phyloP scores from a whole-genome alignment of 345 rosid genomes.

The Mercurialis annua region DNA sequence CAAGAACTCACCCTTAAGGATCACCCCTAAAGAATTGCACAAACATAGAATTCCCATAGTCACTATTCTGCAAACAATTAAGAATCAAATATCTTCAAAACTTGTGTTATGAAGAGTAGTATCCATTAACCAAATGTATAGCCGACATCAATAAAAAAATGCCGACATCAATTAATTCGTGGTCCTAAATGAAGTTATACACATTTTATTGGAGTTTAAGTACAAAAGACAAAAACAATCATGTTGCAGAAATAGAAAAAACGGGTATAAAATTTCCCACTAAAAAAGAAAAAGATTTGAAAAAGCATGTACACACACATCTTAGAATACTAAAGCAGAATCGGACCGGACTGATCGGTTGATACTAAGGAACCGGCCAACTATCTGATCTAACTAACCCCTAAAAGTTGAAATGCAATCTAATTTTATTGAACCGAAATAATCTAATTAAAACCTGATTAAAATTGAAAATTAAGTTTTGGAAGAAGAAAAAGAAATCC shows the following conservation, averaged over 20 bases:
- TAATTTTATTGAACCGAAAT: too few relatives aligned
- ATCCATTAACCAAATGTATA: background rate
- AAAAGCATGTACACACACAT: slow-evolving; percentile 10
- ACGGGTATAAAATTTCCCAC: background rate
- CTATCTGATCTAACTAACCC: too few relatives aligned
- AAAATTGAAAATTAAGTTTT: too few relatives aligned
- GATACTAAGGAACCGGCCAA: too few relatives aligned
- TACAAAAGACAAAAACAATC: too few relatives aligned
- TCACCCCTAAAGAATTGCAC: slow-evolving; percentile 61
- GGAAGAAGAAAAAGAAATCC: too few relatives aligned
- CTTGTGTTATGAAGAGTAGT: background rate
- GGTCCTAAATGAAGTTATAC: slow-evolving; percentile 6
- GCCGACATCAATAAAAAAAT: too few relatives aligned
- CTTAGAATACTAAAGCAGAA: too few relatives aligned
- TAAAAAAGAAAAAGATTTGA: background rate
- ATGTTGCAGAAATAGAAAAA: background rate
- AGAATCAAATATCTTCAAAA: slow-evolving; percentile 5
- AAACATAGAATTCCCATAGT: slow-evolving; percentile 37
- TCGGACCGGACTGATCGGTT: too few relatives aligned
- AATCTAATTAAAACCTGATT: too few relatives aligned
- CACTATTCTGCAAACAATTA: slow-evolving; percentile 27
- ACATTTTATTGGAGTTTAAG: background rate
- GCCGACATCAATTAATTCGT: too few relatives aligned
- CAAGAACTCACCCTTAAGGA: slow-evolving; percentile 46
- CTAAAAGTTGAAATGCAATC: too few relatives aligned